These are phyloP conservation scores for Cryptosporidium baileyi DNA, from an alignment of 169 alveolate species.

Conservation along the genomic window DNA sequence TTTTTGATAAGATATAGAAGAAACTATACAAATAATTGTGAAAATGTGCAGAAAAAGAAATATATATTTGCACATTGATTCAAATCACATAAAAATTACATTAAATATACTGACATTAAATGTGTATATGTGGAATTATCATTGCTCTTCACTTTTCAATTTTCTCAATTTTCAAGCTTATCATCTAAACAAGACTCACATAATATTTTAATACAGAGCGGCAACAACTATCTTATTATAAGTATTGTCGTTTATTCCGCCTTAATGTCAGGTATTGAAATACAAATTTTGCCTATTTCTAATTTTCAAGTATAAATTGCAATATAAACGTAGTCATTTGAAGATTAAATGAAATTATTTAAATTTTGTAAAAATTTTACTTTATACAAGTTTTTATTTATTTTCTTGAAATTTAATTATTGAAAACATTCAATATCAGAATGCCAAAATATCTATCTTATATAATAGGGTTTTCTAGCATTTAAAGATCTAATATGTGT, in stretches of 20 bases:
- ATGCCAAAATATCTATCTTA: neutral
- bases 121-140: no score
- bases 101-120: neutral
- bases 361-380: no score
- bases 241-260: conserved; percentile 68
- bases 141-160: no score
- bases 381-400: no score
- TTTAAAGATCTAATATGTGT: neutral
- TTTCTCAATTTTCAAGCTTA: no score
- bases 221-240: conserved; percentile 28
- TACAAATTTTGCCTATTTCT: no score
- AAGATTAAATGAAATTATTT: no score
- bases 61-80: neutral
- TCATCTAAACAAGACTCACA: no score
- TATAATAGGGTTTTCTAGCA: conserved; percentile 45
- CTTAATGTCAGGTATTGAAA: conserved; percentile 1
- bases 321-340: no score
- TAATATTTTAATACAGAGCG: conserved; percentile 36
- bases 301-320: no score
- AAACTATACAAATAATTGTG: neutral
- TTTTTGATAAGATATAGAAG: neutral
- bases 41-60: neutral
- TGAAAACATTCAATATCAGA: no score
- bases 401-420: no score
- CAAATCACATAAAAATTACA: neutral